Base-by-base conservation (phyloP, 2,329 filamentous ascomycete genomes). In the Botrytis byssoidea region DNA sequence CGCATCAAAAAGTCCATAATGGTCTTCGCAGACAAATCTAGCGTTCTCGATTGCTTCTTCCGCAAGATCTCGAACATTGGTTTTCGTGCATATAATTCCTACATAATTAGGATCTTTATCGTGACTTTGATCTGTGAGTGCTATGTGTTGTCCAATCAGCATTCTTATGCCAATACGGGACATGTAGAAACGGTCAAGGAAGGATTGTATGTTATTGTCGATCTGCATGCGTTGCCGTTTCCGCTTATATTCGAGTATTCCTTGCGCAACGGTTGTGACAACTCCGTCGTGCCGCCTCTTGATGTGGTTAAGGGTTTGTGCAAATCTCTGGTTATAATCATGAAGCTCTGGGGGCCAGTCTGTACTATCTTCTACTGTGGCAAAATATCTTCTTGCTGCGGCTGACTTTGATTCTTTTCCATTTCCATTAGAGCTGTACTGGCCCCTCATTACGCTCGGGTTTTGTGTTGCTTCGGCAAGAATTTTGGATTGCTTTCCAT, bases 171-270 rank as follows among this genome's bases (percentile, higher is more conserved):
- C 96, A 81, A 99, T 99, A 76, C 96, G 93, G 63, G 95, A 98
- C 96, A 99, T 99, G 87, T 99, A 99, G 84, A 99, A 99, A 74
- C 96, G 93, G 84, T 99, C 96, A 77, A 99, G 90, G 86, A 99
- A 99, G 72, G 94, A 92, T 83, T 99, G 96, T 74, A 99, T 98
- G 79, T 95, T 97, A 82, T 95, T 92, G 84, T 98, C 96, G 80
- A 99, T 99, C 82, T 98, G 96, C 92, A 98, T 96, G 71, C 96
- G 91, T 87, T 99, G 96, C 75, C 94, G 90, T 82, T 92, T 95
- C 73, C 95, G 93, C 85, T 99, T 99, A 87, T 97, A 99, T 84
- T 99, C 96, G 74, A 98, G 88, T 78, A 99, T 98, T 74, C 96
- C 96, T 83, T 99, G 95, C 9, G 96, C 96, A 84, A 99, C 96